phyloP scores from a whole-genome alignment of 2,329 filamentous ascomycete species.

The Claviceps monticola region DNA sequence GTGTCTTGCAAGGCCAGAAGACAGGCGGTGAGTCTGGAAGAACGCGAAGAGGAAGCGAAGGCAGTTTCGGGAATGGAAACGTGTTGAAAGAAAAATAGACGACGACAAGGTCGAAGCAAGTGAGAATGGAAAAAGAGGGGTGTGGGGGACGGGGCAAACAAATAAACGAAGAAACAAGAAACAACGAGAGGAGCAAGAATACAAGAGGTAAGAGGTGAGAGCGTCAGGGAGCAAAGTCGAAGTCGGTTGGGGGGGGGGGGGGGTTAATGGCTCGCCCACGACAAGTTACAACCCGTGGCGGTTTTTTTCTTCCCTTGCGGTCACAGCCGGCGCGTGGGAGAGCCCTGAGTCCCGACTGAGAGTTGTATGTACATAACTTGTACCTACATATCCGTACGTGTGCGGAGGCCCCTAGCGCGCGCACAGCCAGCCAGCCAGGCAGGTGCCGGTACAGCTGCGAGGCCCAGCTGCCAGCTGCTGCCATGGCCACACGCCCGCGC shows the following conservation, averaged over 20 bases:
- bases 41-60: slow-evolving; percentile 13
- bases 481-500: not conserved
- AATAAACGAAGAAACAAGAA: slow-evolving; percentile 10
- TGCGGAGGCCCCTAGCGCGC: slow-evolving; percentile 1
- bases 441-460: not conserved
- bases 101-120: slow-evolving; percentile 17
- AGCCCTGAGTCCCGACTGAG: not conserved
- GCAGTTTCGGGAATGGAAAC: slow-evolving; percentile 9
- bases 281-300: slow-evolving; percentile 7
- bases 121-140: slow-evolving; percentile 16
- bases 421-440: not conserved
- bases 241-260: not conserved
- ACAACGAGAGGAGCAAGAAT: slow-evolving; percentile 6
- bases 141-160: slow-evolving; percentile 8
- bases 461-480: not conserved
- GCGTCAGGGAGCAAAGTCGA: slow-evolving; percentile 6
- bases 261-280: slow-evolving; percentile 12
- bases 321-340: slow-evolving; percentile 4
- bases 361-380: not conserved
- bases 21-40: slow-evolving; percentile 10
- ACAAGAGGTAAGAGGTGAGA: slow-evolving; percentile 4
- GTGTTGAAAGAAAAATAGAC: not conserved
- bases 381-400: not conserved
- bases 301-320: not conserved
- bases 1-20: slow-evolving; percentile 8